Conservation (phyloP, 495 filamentous ascomycete species). For the Penicillium goetzii region DNA sequence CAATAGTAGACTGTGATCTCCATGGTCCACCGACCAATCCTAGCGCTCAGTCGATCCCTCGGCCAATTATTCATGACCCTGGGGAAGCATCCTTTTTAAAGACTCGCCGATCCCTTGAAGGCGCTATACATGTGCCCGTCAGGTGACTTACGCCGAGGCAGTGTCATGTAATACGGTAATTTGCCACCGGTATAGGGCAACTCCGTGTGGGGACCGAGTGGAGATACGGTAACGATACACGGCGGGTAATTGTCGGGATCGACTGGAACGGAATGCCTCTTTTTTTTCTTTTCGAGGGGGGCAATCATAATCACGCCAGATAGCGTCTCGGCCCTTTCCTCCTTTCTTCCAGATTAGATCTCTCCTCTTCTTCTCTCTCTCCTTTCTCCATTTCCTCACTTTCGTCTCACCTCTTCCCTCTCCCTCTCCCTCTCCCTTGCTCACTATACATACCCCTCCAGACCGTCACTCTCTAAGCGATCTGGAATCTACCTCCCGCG, state of each 20-base stretch:
- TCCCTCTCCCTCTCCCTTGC: slow-evolving; percentile 8
- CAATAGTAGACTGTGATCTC: not conserved
- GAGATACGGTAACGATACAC: slow-evolving; percentile 26
- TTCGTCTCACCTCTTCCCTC: slow-evolving; percentile 1
- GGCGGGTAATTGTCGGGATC: slow-evolving; percentile 28
- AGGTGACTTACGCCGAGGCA: slow-evolving; percentile 16
- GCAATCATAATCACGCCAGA: slow-evolving; percentile 9
- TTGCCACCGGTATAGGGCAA: slow-evolving; percentile 4
- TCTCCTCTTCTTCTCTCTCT: not conserved
- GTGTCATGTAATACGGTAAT: slow-evolving; percentile 24
- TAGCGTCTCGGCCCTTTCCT: not conserved
- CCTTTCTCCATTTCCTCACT: slow-evolving; percentile 7
- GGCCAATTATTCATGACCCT: not conserved
- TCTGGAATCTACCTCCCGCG: slow-evolving; percentile 9
- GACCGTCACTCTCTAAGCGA: slow-evolving; percentile 21
- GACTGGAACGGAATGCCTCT: slow-evolving; percentile 29
- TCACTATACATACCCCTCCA: slow-evolving; percentile 7
- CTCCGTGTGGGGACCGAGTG: slow-evolving; percentile 12
- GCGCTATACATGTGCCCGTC: slow-evolving; percentile 7
- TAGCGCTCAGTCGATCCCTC: not conserved
- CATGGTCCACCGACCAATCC: not conserved
- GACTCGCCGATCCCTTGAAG: too few species aligned
- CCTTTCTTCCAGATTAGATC: not conserved
- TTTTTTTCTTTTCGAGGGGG: not conserved
- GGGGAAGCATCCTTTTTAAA: not conserved